Evolutionary conservation across 2,329 filamentous ascomycete species (phyloP).

Genomic region (Magnaporthiopsis rhizophila): DNA sequence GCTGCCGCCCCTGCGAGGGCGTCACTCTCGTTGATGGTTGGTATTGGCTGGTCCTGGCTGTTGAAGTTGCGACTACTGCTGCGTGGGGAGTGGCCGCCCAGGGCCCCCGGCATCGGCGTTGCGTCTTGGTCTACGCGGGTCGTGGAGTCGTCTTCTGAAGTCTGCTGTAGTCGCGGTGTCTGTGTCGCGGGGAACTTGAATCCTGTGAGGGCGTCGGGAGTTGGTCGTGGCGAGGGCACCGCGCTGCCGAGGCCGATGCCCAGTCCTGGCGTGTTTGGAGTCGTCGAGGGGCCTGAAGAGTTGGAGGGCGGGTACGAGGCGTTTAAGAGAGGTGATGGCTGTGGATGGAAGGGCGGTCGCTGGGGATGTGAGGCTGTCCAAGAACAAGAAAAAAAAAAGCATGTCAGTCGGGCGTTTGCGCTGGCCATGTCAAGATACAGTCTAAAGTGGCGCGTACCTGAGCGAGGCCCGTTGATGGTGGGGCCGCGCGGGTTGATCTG

Average conservation of each 20-base stretch:
- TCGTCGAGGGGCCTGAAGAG: constrained; percentile 32
- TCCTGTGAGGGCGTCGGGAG: constrained; percentile 40
- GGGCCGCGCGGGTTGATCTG: constrained; percentile 55
- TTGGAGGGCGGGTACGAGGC: constrained; percentile 41
- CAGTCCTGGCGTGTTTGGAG: constrained; percentile 35
- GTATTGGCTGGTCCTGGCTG: constrained; percentile 32
- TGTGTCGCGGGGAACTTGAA: constrained; percentile 48
- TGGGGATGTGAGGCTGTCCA: constrained; percentile 30
- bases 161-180: constrained; percentile 25
- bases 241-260: constrained; percentile 21
- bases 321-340: constrained; percentile 44
- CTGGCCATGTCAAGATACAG: no score
- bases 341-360: constrained; percentile 32
- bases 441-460: constrained; percentile 22
- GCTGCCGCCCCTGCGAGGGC: constrained; percentile 34
- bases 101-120: background rate
- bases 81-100: background rate
- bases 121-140: background rate
- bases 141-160: constrained; percentile 11
- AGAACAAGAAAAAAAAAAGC: background rate
- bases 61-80: no score
- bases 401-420: background rate
- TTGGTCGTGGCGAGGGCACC: constrained; percentile 29
- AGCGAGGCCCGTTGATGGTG: constrained; percentile 35
- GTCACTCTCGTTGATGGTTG: constrained; percentile 40